Conservation (phyloP, 2,329 filamentous ascomycete species). For the Pseudogymnoascus verrucosus region DNA sequence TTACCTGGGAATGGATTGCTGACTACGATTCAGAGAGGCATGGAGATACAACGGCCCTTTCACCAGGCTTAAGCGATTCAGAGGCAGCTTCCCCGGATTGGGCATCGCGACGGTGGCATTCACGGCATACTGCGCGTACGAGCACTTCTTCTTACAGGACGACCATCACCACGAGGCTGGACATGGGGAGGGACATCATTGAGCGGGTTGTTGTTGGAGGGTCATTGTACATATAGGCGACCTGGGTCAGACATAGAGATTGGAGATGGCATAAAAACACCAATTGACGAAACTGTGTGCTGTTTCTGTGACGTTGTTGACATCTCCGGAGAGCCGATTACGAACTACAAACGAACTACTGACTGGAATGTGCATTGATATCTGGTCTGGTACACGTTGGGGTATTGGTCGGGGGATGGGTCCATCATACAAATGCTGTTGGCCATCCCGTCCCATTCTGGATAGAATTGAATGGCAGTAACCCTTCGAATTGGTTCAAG, state of each 20-base stretch:
- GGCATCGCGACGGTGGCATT: conserved; percentile 92
- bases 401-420: neutral
- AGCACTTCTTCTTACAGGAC: conserved; percentile 77
- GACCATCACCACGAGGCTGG: conserved; percentile 46
- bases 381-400: neutral
- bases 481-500: neutral
- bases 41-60: conserved; percentile 93
- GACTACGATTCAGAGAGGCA: conserved; percentile 59
- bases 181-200: conserved; percentile 53
- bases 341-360: neutral
- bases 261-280: conserved; percentile 14
- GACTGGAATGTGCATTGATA: neutral
- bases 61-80: conserved; percentile 83
- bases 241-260: neutral
- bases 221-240: conserved; percentile 33
- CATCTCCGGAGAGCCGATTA: neutral
- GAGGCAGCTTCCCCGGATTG: conserved; percentile 76
- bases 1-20: conserved; percentile 3
- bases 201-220: conserved; percentile 22
- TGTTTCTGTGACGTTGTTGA: neutral
- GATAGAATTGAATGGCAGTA: neutral
- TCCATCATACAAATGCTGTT: neutral
- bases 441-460: neutral
- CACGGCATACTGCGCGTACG: conserved; percentile 78
- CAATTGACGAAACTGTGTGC: neutral